phyloP scores from a whole-genome alignment of 1,139 yeast genomes.

The Pneumocystis murina region DNA sequence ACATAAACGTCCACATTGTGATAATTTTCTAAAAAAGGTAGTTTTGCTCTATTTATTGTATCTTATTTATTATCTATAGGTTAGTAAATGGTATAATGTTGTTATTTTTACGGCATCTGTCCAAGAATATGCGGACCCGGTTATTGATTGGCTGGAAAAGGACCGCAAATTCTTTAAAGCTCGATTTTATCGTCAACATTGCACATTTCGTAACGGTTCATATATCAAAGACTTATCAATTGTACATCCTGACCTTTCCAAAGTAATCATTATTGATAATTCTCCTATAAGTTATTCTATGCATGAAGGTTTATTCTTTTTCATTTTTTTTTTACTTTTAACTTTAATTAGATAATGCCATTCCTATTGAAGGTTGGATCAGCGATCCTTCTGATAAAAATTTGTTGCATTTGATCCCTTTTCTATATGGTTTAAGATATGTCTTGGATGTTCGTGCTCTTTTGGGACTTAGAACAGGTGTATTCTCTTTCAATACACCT shows the following conservation, averaged over 20 bases:
- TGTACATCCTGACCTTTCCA: conserved; percentile 43
- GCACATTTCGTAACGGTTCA: conserved; percentile 64
- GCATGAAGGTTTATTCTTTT: conserved; percentile 32
- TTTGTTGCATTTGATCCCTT: conserved; percentile 61
- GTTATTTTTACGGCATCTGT: conserved; percentile 90
- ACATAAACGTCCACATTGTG: conserved; percentile 84
- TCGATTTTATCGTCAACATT: conserved; percentile 65
- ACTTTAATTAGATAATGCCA: conserved; percentile 45
- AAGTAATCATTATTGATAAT: conserved; percentile 72
- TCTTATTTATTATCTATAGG: background rate
- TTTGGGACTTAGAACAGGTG: conserved; percentile 65
- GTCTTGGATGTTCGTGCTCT: conserved; percentile 79
- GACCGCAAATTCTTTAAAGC: conserved; percentile 38
- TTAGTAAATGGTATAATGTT: conserved; percentile 54
- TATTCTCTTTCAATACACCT: conserved; percentile 19
- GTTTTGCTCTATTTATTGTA: conserved; percentile 26
- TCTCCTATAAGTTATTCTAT: conserved; percentile 78
- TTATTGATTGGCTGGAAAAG: conserved; percentile 70
- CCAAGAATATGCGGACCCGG: conserved; percentile 92
- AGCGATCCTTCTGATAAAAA: conserved; percentile 84
- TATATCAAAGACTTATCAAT: conserved; percentile 71
- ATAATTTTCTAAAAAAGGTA: conserved; percentile 61
- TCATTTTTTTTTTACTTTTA: background rate
- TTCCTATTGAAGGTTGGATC: conserved; percentile 94
- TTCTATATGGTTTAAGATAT: conserved; percentile 61